Conservation (phyloP, 768 basidiomycete species). For the Rubroboletus satanas region DNA sequence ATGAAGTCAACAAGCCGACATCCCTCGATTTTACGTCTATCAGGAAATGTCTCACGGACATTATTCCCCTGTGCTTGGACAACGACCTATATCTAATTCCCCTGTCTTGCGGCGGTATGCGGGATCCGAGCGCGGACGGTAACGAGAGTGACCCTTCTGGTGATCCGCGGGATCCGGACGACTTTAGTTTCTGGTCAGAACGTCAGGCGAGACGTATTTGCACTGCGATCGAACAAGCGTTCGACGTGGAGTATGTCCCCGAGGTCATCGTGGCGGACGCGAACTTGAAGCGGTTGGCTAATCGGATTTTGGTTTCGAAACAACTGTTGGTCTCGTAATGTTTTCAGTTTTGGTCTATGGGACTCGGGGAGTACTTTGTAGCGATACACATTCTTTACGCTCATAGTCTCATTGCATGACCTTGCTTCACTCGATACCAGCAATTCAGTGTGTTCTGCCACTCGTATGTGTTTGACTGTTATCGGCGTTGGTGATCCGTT, state of each 20-base stretch:
- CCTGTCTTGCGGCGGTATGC: conserved; percentile 48
- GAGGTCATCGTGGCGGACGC: conserved; percentile 94
- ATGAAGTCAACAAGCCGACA: conserved; percentile 64
- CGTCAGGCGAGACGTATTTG: conserved; percentile 89
- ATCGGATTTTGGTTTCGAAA: conserved; percentile 77
- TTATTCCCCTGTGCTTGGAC: conserved; percentile 86
- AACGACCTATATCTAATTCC: conserved; percentile 82
- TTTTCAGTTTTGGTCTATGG: not conserved
- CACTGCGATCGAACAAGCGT: conserved; percentile 70
- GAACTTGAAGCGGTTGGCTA: conserved; percentile 80
- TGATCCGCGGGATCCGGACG: conserved; percentile 71
- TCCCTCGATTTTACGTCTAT: conserved; percentile 63
- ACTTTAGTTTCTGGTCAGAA: conserved; percentile 93
- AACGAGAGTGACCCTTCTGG: conserved; percentile 13
- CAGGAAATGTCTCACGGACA: conserved; percentile 60
- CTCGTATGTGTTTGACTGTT: not conserved
- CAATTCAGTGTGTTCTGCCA: too few relatives aligned
- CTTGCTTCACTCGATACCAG: too few relatives aligned
- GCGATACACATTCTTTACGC: too few relatives aligned
- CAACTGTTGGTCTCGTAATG: conserved; percentile 41
- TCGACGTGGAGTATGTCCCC: conserved; percentile 82
- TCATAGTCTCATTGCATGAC: too few relatives aligned
- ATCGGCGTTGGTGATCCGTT: conserved; percentile 10
- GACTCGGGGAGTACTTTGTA: too few relatives aligned
- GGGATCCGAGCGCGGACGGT: conserved; percentile 15